phyloP scores from a whole-genome alignment of 148 eudicot genomes.

The Polygonum aviculare region DNA sequence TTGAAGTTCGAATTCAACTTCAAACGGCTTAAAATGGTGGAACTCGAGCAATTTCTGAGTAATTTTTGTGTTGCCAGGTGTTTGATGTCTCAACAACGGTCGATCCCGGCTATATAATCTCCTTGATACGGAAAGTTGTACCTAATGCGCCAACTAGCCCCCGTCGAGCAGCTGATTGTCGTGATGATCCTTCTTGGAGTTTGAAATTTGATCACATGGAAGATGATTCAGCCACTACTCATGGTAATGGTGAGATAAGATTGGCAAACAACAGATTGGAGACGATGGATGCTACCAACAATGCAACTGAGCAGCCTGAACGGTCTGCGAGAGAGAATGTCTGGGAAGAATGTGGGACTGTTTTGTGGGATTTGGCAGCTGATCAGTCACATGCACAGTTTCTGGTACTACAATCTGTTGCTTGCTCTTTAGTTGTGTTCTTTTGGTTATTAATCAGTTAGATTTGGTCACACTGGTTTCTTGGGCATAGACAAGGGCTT shows the following conservation, averaged over 20 bases:
- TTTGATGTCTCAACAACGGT: constrained; percentile 86
- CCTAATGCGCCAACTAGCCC: constrained; percentile 32
- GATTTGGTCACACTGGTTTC: background rate
- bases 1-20: background rate
- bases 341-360: constrained; percentile 90
- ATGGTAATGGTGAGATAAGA: constrained; percentile 23
- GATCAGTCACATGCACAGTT: constrained; percentile 73
- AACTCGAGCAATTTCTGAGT: background rate
- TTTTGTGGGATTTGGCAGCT: constrained; percentile 96
- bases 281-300: constrained; percentile 34
- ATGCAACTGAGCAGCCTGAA: constrained; percentile 19
- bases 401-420: constrained; percentile 45
- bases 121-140: constrained; percentile 79
- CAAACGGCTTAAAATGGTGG: background rate
- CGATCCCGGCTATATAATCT: constrained; percentile 85
- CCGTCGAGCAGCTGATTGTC: constrained; percentile 15
- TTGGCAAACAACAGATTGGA: constrained; percentile 19
- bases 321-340: constrained; percentile 37
- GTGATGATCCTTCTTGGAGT: constrained; percentile 17
- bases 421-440: background rate
- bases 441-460: background rate
- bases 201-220: constrained; percentile 21
- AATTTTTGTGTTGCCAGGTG: constrained; percentile 28
- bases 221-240: constrained; percentile 18
- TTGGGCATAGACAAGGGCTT: background rate